Conservation (phyloP, 179 eudicot genomes). For the Camellia oleifera region DNA sequence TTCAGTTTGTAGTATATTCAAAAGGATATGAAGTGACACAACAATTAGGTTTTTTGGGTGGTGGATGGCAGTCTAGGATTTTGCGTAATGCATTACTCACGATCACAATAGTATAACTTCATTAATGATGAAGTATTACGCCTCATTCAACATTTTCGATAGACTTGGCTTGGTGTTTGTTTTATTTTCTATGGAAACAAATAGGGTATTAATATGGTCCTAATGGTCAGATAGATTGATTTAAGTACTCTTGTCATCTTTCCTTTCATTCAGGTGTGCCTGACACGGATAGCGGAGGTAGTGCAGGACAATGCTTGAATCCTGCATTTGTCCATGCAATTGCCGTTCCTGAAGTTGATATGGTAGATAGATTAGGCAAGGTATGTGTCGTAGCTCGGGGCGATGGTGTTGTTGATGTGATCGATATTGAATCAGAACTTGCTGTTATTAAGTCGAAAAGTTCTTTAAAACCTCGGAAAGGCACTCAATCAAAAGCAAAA, state of each 20-base stretch:
- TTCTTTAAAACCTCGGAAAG: constrained; percentile 34
- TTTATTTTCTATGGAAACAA: not conserved
- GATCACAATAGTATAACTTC: not conserved
- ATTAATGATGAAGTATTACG: too few relatives aligned
- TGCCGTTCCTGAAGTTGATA: constrained; percentile 78
- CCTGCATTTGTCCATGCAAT: constrained; percentile 93
- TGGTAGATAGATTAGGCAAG: constrained; percentile 68
- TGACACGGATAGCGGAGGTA: constrained; percentile 32
- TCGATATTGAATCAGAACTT: constrained; percentile 72
- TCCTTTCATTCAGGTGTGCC: constrained; percentile 32
- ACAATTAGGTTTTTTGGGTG: not conserved
- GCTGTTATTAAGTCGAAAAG: constrained; percentile 43
- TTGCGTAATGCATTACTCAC: not conserved
- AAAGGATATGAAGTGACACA: not conserved
- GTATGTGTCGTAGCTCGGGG: constrained; percentile 84
- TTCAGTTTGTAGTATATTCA: not conserved
- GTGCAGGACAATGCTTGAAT: constrained; percentile 57
- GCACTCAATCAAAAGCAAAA: constrained; percentile 30
- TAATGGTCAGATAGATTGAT: not conserved
- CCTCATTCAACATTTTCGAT: not conserved
- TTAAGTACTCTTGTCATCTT: not conserved
- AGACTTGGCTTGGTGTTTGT: not conserved
- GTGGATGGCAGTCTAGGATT: not conserved
- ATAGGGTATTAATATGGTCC: constrained; percentile 4
- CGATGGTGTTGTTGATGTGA: constrained; percentile 76